These are phyloP conservation scores for Strigomonas culicis DNA, from an alignment of 208 protist genomes.

Conservation along the genomic window DNA sequence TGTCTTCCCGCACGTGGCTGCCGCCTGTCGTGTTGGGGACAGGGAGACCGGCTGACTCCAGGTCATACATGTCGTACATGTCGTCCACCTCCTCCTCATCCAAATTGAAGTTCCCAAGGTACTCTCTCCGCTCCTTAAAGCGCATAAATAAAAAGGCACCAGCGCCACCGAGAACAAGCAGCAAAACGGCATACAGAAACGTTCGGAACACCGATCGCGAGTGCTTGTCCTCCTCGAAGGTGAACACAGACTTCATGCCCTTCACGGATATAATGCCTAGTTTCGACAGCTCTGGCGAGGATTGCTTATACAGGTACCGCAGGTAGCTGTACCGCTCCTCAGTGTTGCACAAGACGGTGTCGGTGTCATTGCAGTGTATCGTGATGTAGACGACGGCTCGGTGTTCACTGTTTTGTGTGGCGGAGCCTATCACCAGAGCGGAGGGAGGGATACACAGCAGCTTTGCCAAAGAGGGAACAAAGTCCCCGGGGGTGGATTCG, in stretches of 20 bases:
- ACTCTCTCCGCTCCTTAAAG: constrained; percentile 68
- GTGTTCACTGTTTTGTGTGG: constrained; percentile 23
- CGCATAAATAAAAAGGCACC: constrained; percentile 12
- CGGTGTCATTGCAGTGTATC: constrained; percentile 47
- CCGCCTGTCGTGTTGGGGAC: not conserved
- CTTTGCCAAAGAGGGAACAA: constrained; percentile 24
- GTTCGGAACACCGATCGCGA: not conserved
- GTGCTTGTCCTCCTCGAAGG: not conserved
- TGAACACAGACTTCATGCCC: constrained; percentile 10
- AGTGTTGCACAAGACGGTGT: constrained; percentile 28
- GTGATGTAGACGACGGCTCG: constrained; percentile 45
- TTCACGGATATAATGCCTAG: constrained; percentile 7
- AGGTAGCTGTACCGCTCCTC: constrained; percentile 67
- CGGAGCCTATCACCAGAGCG: constrained; percentile 30
- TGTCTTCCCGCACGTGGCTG: not conserved
- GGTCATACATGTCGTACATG: constrained; percentile 46
- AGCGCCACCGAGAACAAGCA: constrained; percentile 17
- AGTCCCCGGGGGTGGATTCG: constrained; percentile 17
- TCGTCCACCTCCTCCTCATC: constrained; percentile 77
- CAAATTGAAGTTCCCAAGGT: constrained; percentile 72
- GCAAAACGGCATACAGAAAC: not conserved
- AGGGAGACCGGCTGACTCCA: not conserved
- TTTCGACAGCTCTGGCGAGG: too few species aligned
- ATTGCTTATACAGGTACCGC: constrained; percentile 15
- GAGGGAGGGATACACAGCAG: constrained; percentile 49